phyloP scores from a whole-genome alignment of 1,284 basidiomycete species.

The Dichomitus squalens region DNA sequence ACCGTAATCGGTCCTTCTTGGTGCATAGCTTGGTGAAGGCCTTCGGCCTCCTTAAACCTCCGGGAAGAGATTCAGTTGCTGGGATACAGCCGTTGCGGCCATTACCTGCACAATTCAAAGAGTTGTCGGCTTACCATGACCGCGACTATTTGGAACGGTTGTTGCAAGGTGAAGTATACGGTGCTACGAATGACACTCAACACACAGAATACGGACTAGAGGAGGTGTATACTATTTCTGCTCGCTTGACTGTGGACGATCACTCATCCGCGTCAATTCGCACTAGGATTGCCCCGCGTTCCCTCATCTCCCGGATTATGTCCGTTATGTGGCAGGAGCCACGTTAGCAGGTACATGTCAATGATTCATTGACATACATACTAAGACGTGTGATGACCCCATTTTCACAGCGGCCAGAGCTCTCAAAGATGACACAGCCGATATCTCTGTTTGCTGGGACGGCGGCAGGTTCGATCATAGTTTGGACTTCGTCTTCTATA shows the following conservation, averaged over 20 bases:
- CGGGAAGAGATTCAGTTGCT: conserved; percentile 28
- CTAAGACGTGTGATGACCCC: background rate
- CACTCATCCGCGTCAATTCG: conserved; percentile 4
- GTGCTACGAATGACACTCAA: background rate
- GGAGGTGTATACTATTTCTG: conserved; percentile 45
- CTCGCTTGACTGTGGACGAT: background rate
- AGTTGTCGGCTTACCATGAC: conserved; percentile 60
- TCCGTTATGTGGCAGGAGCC: conserved; percentile 74
- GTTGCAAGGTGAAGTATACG: conserved; percentile 34
- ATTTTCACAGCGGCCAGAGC: conserved; percentile 58
- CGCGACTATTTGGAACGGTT: conserved; percentile 59
- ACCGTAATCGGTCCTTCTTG: conserved; percentile 75
- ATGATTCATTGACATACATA: background rate
- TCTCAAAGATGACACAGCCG: conserved; percentile 54
- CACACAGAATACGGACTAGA: conserved; percentile 62
- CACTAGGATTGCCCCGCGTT: conserved; percentile 84
- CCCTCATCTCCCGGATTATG: conserved; percentile 67
- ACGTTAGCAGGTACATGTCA: conserved; percentile 39
- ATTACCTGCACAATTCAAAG: conserved; percentile 48
- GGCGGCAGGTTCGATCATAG: conserved; percentile 61
- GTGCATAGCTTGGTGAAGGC: conserved; percentile 75
- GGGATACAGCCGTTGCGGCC: conserved; percentile 54
- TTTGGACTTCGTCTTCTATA: background rate
- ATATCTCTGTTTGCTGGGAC: conserved; percentile 83
- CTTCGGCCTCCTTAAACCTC: conserved; percentile 53